phyloP scores from a whole-genome alignment of 495 filamentous ascomycete genomes.

The Tuber calosporum region DNA sequence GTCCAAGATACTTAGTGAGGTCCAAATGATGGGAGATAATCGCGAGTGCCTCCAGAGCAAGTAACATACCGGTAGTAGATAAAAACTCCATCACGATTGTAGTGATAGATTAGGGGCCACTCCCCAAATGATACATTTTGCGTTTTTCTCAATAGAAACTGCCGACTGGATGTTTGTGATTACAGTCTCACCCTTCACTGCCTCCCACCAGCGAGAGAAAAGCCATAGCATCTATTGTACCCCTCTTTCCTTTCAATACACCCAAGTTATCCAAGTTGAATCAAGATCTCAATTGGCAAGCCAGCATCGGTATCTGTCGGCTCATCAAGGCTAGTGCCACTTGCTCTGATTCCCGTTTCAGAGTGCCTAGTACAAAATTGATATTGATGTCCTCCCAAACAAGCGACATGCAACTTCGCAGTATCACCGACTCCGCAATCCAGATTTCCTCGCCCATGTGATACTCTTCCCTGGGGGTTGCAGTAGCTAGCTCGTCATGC shows the following conservation, averaged over 20 bases:
- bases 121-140: no score
- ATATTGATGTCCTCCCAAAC: no score
- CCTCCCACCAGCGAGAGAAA: not conserved
- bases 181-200: no score
- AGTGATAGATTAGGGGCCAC: no score
- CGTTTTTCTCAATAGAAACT: not conserved
- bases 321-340: no score
- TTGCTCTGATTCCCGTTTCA: not conserved
- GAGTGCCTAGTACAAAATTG: not conserved
- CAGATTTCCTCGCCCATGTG: no score
- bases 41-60: no score
- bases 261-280: not conserved
- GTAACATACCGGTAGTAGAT: no score
- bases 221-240: not conserved
- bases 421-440: not conserved
- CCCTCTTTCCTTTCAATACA: not conserved
- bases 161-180: not conserved
- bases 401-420: no score
- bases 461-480: no score
- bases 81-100: no score
- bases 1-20: not conserved
- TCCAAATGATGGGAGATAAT: not conserved
- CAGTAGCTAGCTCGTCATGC: no score
- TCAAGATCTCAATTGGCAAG: not conserved
- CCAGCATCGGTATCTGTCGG: not conserved